These are phyloP conservation scores for Phyllosticta citriasiana DNA, from an alignment of 2,329 filamentous ascomycete species.

Conservation along the genomic window DNA sequence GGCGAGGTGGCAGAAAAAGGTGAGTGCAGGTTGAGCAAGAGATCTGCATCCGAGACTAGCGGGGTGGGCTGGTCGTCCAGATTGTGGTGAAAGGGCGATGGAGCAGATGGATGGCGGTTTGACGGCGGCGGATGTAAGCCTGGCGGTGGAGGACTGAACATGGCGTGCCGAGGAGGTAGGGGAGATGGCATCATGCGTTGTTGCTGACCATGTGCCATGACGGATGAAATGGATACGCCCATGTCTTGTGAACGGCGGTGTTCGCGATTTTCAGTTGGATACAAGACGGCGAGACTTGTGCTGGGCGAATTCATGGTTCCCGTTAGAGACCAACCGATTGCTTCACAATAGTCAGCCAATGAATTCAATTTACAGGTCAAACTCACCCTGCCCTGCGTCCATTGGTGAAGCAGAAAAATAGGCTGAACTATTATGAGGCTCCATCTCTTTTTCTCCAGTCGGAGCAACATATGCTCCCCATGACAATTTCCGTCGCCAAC, in stretches of 20 bases:
- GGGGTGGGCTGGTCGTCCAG: conserved; percentile 17
- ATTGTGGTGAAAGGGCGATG: conserved; percentile 14
- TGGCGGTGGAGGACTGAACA: conserved; percentile 11
- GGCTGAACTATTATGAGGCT: conserved; percentile 13
- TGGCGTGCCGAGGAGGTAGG: neutral
- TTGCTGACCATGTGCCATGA: conserved; percentile 18
- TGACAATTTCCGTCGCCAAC: conserved; percentile 39
- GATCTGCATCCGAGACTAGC: conserved; percentile 36
- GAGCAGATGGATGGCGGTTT: conserved; percentile 12
- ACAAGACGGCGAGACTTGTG: conserved; percentile 73
- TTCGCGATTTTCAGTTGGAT: conserved; percentile 44
- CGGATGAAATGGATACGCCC: conserved; percentile 21
- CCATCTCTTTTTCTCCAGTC: conserved; percentile 12
- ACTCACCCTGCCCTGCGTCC: conserved; percentile 41
- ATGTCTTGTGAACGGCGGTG: neutral
- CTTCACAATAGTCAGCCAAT: conserved; percentile 27
- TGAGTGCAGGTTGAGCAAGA: conserved; percentile 41
- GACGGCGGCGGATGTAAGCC: conserved; percentile 23
- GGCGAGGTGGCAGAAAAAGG: conserved; percentile 28
- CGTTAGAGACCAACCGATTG: conserved; percentile 79
- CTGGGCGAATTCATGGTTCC: conserved; percentile 79
- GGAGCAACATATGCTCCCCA: conserved; percentile 30
- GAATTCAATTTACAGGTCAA: neutral
- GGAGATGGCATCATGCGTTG: conserved; percentile 1
- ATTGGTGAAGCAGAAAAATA: conserved; percentile 34